Base-by-base conservation (phyloP, 2,329 filamentous ascomycete species). In the Davidsoniella eucalypti region DNA sequence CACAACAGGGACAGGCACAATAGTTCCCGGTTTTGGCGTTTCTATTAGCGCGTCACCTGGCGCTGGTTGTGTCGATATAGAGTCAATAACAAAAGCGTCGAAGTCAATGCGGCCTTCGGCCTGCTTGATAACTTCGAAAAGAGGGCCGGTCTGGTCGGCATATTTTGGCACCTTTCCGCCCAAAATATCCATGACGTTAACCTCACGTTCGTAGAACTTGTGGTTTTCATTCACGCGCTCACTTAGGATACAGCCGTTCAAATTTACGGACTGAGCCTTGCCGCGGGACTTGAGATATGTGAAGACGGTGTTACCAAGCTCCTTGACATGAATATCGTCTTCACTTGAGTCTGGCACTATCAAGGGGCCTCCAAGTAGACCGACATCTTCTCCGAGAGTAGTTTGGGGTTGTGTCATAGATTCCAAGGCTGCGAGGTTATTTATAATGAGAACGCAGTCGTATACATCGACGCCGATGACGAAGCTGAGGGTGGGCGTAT, bases 381-480 rank as follows among this genome's bases (percentile, higher is more conserved):
- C 81, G 48, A 94, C 74, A 61, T 94, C 87, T 43, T 83, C 80
- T 5, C 88, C 88, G 2, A 96, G 68, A 0, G 84, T 92, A 50
- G 87, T 79, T 49, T 82, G 76, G 3, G 90, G 69, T 52, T 80
- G 81, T 36, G 84, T 87, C 61, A 95, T 93, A 1, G 84, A 78
- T 56, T 94, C 84, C 44, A 96, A 69, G 5, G 87, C 87, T 51
- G 85, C 75, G 43, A 84, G 78, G 42, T 84, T 87, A 67, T 94
- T 95, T 61, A 95, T 88, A 36, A 95, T 84, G 7, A 95, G 75
- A 12, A 96, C 84, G 60, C 88, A 94, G 63, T 96, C 90, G 69
- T 95, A 96, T 29, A 95, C 87, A 61, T 96, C 90, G 39, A 94
- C 83, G 2, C 88, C 90, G 5, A 88, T 81, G 49, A 94, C 75